A percentile compares a stretch with the other conserved stretches of the same genome.
These are phyloP conservation scores for Geotrichum ghanense DNA, from an alignment of 805 yeast species.

Conservation along the genomic window DNA sequence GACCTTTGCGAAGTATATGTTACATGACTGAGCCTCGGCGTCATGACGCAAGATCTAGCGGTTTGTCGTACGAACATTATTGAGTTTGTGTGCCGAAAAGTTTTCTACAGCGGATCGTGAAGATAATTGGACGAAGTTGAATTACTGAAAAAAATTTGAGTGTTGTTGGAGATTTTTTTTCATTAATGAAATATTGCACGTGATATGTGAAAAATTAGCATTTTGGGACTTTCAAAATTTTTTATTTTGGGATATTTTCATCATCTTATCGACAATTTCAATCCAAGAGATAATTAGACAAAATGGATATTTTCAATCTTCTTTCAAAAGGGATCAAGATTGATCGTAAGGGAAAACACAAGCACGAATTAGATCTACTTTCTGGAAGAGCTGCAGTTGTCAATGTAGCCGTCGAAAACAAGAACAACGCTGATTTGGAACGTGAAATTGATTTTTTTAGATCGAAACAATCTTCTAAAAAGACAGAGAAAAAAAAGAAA, in stretches of 20 bases:
- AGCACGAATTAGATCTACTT: conserved; percentile 22
- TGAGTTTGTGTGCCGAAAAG: not conserved
- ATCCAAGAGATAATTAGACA: conserved; percentile 2
- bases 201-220: no score
- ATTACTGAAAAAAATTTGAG: not conserved
- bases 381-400: conserved; percentile 14
- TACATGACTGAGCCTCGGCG: not conserved
- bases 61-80: not conserved
- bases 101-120: not conserved
- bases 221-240: no score
- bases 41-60: not conserved
- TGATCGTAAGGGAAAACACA: conserved; percentile 40
- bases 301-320: conserved; percentile 83
- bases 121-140: not conserved
- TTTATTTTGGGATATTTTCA: not conserved
- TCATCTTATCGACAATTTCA: not conserved
- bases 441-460: conserved; percentile 79
- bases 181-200: not conserved
- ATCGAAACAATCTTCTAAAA: conserved; percentile 20
- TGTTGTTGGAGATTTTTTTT: not conserved
- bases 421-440: conserved; percentile 41
- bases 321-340: conserved; percentile 78
- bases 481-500: not conserved
- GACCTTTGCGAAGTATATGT: not conserved
- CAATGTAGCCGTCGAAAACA: conserved; percentile 27